Evolutionary conservation across 345 rosid genomes (phyloP).

Genomic region (Sonneratia caseolaris): DNA sequence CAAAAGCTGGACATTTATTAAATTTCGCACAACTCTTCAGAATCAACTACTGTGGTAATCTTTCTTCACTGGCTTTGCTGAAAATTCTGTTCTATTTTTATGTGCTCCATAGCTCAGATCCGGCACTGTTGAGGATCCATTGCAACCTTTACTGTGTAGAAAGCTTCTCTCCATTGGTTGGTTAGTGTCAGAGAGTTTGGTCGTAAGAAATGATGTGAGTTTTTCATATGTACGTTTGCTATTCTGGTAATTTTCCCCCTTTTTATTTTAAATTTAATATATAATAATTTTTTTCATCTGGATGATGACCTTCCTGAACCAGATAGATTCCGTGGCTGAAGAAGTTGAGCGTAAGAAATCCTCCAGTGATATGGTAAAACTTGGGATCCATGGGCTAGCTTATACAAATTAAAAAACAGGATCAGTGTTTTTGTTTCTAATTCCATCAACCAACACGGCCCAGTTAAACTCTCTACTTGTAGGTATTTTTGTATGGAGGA

Average conservation of each 20-base stretch:
- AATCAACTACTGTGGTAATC: neutral
- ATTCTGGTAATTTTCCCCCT: neutral
- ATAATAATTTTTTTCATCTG: constrained; percentile 5
- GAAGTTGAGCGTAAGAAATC: constrained; percentile 76
- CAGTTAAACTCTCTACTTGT: neutral
- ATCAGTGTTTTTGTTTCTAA: neutral
- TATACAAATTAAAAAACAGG: neutral
- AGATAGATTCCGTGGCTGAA: constrained; percentile 96
- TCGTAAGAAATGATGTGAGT: constrained; percentile 80
- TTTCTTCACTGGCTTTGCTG: constrained; percentile 15
- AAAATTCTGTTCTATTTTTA: constrained; percentile 22
- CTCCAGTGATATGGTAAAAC: constrained; percentile 61
- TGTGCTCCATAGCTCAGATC: constrained; percentile 99
- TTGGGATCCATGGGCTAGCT: neutral
- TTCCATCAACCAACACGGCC: no score
- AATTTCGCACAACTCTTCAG: no score
- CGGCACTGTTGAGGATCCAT: constrained; percentile 84
- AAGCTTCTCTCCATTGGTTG: constrained; percentile 76
- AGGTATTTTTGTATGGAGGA: constrained; percentile 89
- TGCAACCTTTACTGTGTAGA: constrained; percentile 62
- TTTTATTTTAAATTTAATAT: neutral
- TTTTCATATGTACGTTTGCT: neutral
- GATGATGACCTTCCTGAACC: constrained; percentile 20
- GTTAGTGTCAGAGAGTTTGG: constrained; percentile 49
- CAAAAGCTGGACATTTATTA: no score